Percentiles rank a stretch among this genome's conserved stretches.
These are phyloP conservation scores for Jaenimonas drosophilae DNA, from an alignment of 208 protist genomes.

Conservation along the genomic window DNA sequence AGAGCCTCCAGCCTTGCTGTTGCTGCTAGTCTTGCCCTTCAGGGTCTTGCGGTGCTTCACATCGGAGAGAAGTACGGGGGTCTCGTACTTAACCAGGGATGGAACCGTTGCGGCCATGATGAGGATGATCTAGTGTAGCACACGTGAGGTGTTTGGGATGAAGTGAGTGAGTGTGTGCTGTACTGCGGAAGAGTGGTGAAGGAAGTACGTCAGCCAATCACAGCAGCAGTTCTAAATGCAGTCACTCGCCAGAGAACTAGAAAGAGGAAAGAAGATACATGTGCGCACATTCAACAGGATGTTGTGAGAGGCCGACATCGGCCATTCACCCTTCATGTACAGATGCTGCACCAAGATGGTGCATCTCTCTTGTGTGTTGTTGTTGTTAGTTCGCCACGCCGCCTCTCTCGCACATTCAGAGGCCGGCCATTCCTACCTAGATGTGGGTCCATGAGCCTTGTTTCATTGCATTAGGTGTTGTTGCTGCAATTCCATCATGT, in stretches of 20 bases:
- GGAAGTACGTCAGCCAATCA: background rate
- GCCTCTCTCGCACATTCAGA: too few relatives aligned
- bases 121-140: background rate
- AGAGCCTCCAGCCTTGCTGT: conserved; percentile 7
- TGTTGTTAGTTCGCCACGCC: too few relatives aligned
- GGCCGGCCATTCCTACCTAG: too few relatives aligned
- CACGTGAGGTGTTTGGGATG: background rate
- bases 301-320: too few relatives aligned
- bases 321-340: too few relatives aligned
- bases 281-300: too few relatives aligned
- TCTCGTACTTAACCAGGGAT: conserved; percentile 87
- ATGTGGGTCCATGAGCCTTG: too few relatives aligned
- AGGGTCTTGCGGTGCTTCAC: conserved; percentile 47
- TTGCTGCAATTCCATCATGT: too few relatives aligned
- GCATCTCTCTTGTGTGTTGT: too few relatives aligned
- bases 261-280: background rate
- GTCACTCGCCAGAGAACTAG: background rate
- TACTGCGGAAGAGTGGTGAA: background rate
- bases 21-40: conserved; percentile 26
- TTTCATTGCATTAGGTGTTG: too few relatives aligned
- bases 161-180: background rate
- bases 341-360: too few relatives aligned
- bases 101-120: conserved; percentile 23
- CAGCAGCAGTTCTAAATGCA: background rate
- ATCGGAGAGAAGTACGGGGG: conserved; percentile 74